Conservation (phyloP, 2,329 filamentous ascomycete genomes). For the Paecilomyces fulvus region DNA sequence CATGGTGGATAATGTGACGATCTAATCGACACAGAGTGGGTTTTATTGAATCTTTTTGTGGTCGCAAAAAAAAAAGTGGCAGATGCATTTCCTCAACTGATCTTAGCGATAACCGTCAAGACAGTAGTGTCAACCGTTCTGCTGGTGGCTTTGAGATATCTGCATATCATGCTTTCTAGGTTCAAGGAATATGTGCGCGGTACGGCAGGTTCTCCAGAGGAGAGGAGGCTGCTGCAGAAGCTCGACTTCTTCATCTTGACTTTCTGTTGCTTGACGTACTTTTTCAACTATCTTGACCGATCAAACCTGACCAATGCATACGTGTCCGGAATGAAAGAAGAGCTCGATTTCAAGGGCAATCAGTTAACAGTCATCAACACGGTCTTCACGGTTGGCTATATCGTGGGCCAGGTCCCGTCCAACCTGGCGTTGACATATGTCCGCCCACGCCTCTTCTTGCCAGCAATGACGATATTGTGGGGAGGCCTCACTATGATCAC, state of each 20-base stretch:
- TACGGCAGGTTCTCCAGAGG: background rate
- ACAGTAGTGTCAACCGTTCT: background rate
- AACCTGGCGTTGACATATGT: slow-evolving; percentile 40
- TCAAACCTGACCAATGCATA: slow-evolving; percentile 37
- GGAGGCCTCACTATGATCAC: slow-evolving; percentile 15
- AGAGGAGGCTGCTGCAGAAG: slow-evolving; percentile 10
- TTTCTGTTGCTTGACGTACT: slow-evolving; percentile 10
- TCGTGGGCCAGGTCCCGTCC: slow-evolving; percentile 36
- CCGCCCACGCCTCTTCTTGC: slow-evolving; percentile 36
- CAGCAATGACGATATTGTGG: slow-evolving; percentile 27
- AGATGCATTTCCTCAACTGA: background rate
- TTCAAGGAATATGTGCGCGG: background rate
- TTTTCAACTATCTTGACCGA: slow-evolving; percentile 30
- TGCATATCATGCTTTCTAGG: background rate
- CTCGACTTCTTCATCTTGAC: slow-evolving; percentile 1
- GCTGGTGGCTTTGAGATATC: background rate
- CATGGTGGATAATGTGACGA: background rate
- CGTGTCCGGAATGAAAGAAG: slow-evolving; percentile 29
- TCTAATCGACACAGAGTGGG: background rate
- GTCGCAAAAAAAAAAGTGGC: background rate
- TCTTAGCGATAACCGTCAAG: background rate
- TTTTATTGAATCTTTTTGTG: background rate
- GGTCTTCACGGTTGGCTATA: slow-evolving; percentile 39
- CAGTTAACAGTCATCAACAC: slow-evolving; percentile 31
- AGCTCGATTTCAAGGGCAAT: slow-evolving; percentile 26